Base-by-base conservation (phyloP, 768 basidiomycete species). In the Mycena albidolilacea region DNA sequence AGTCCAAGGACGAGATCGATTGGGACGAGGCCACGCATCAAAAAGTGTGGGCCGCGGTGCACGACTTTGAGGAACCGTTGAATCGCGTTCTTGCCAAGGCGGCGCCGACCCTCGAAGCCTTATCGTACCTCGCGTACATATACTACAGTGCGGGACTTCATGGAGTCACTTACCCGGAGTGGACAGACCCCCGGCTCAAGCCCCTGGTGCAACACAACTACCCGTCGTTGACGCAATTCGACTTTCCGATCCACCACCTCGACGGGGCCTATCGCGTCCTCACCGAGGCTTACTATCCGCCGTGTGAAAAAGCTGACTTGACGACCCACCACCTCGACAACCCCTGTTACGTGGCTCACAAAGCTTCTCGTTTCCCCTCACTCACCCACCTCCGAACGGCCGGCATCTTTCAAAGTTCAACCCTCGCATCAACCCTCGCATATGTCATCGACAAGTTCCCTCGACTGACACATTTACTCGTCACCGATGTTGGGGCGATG, bases 41-140 rank as follows among this genome's bases (percentile, higher is more conserved):
- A 14, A 60, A 30, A 39, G 14, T 67, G 55, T 17, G 15, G 55
- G 54, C 41, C 23, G 65, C 54, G 23, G 65, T 67, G 30, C 65
- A n/a, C 41, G 54, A 17, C 55, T 35, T 66, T 44, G 65, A 67
- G 21, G 54, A 43, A 30, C 65, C 65, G 55, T n/a, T 67, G 41
- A 67, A 57, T 44, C 65, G 65, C 41, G 14, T 67, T 58, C 41
- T 67, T n/a, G 65, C 39, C 41, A 43, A 57, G 41, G 55, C 43
- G 23, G 65, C 65, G n/a, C 55, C 41, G 15, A 44, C 65, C n/a
- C 21, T 67, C 41, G 55, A 67, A 35, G 65, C 65, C 41, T 58
- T 67, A 14, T 67, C 65, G 43, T 67, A 30, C 55, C 65, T 67
- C 55, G 30, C 54, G 23, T 67, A 67, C 65, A 66, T 66, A 55